phyloP scores from a whole-genome alignment of 768 basidiomycete genomes.

The Suillus tomentosus region DNA sequence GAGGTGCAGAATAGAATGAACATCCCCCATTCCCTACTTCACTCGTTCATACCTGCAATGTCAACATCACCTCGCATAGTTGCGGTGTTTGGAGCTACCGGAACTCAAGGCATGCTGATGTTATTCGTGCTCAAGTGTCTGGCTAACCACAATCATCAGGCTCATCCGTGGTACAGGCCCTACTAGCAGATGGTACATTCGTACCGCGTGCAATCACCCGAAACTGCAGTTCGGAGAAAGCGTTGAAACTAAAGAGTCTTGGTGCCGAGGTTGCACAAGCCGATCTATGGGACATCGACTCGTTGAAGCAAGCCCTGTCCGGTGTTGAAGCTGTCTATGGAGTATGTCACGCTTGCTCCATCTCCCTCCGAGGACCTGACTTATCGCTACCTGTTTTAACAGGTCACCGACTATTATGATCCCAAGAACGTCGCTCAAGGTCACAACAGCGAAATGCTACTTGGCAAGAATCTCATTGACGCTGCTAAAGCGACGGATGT shows the following conservation, averaged over 20 bases:
- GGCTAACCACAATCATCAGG: constrained; percentile 18
- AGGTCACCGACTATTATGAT: constrained; percentile 33
- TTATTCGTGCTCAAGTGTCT: not conserved
- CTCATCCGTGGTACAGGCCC: constrained; percentile 27
- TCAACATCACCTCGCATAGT: constrained; percentile 28
- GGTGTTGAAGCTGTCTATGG: constrained; percentile 37
- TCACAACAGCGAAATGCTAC: constrained; percentile 20
- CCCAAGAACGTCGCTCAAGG: constrained; percentile 22
- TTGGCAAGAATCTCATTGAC: constrained; percentile 35
- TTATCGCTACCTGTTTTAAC: not conserved
- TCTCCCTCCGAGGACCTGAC: not conserved
- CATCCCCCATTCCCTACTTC: not conserved
- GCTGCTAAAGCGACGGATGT: constrained; percentile 24
- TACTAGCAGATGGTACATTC: constrained; percentile 38
- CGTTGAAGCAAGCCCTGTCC: constrained; percentile 27
- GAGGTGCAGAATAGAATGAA: not conserved
- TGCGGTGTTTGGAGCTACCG: constrained; percentile 39
- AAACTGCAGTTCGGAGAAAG: constrained; percentile 27
- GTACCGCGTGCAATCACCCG: constrained; percentile 37
- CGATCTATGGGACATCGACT: constrained; percentile 27
- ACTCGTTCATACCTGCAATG: constrained; percentile 14
- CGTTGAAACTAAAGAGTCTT: constrained; percentile 23
- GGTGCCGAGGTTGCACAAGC: constrained; percentile 27
- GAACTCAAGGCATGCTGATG: constrained; percentile 30
- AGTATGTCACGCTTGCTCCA: constrained; percentile 17